Base-by-base conservation (phyloP, 2,329 filamentous ascomycete genomes). In the Penicillium digitatum region DNA sequence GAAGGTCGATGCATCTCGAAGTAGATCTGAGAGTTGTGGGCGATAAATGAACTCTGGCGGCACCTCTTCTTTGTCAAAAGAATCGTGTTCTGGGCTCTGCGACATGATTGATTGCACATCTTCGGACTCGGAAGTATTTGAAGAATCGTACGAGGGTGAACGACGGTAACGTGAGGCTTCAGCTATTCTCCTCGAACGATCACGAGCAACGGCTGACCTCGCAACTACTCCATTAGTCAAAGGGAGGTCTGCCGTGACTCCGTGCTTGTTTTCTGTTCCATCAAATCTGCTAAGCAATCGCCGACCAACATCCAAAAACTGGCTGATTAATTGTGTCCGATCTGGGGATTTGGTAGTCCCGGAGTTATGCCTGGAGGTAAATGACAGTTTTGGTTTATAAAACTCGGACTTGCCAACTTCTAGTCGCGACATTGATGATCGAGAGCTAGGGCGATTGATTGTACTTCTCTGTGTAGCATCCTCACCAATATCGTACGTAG, bases 1-100 rank as follows among this genome's bases (percentile, higher is more conserved):
- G 56, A 79, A 79, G 9, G 72, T 78, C 34, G 77, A 78, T 14
- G 79, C 79, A 66, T 82, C 79, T 29, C 76, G 74, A 46, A 79
- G 66, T 61, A 82, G 67, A 56, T 80, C 77, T 8, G 78, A 79
- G 43, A 81, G 72, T 14, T 79, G 79, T 9, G 78, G 80, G 42
- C 73, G 73, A 56, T 79, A 80, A 14, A 78, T 67, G 59, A 78
- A 70, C 51, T 75, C 72, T 1, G 68, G 65, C 0, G 71, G 68
- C n/a, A 66, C 52, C 31, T 66, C 59, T 27, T 60, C 58, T 55
- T 67, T 68, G 31, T 62, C 66, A 45, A 72, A 59, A 12, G 55
- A 58, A 39, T 61, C 64, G 35, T 65, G 61, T 5, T 61, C 62
- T 45, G 64, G 58, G 35, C 61, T 54, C 20, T 64, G 60, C 2